These are phyloP conservation scores for Halenospora varia DNA, from an alignment of 495 filamentous ascomycete species.

Conservation along the genomic window DNA sequence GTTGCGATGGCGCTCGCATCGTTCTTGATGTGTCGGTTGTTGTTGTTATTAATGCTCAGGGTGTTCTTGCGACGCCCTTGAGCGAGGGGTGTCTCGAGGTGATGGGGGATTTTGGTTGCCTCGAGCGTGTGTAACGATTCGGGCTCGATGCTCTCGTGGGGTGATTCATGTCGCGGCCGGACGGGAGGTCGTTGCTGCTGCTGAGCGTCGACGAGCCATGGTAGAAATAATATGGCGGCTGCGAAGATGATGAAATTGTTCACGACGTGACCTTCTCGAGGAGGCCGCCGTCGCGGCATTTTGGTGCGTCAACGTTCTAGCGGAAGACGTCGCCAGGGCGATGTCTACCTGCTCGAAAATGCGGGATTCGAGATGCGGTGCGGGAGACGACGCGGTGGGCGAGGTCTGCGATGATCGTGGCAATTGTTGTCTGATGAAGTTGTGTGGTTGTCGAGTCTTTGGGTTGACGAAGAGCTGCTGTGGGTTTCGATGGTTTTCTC, in stretches of 20 bases:
- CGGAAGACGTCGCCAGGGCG: slow-evolving; percentile 11
- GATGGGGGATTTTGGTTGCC: slow-evolving; percentile 24
- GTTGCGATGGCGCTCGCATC: slow-evolving; percentile 91
- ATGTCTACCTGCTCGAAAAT: too few relatives aligned
- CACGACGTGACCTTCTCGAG: slow-evolving; percentile 42
- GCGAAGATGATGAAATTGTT: slow-evolving; percentile 37
- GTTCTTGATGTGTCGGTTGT: slow-evolving; percentile 33
- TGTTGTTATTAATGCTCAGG: slow-evolving; percentile 23
- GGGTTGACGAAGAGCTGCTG: too few relatives aligned
- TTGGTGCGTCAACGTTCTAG: slow-evolving; percentile 38
- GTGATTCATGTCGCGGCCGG: slow-evolving; percentile 26
- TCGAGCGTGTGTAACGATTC: slow-evolving; percentile 23
- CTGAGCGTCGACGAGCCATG: slow-evolving; percentile 55
- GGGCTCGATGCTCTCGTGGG: slow-evolving; percentile 24
- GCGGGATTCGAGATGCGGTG: too few relatives aligned
- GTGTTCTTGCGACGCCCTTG: slow-evolving; percentile 23
- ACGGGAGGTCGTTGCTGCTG: slow-evolving; percentile 49
- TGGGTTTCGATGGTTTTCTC: too few relatives aligned
- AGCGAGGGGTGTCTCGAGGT: slow-evolving; percentile 26
- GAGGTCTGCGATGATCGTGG: background rate
- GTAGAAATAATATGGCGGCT: slow-evolving; percentile 45
- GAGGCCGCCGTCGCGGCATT: slow-evolving; percentile 52
- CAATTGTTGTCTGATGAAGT: too few relatives aligned
- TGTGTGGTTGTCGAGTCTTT: too few relatives aligned
- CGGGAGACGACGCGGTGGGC: background rate